Percentiles rank a stretch among this genome's conserved stretches.
Conservation (phyloP, 2,329 filamentous ascomycete species). For the Ophiostoma montium region DNA sequence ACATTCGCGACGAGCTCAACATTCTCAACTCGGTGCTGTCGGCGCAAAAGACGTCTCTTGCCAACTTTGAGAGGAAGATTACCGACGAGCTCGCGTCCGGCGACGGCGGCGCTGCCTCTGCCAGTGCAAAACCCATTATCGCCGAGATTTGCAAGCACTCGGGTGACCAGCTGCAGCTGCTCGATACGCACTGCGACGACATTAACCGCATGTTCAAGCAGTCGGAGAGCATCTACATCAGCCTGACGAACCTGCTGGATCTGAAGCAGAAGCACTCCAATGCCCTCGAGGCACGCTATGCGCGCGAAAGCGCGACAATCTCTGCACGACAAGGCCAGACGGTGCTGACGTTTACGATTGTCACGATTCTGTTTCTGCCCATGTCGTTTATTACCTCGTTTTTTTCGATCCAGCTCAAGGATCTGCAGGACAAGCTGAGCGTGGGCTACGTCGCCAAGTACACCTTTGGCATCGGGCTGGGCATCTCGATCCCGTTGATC, state of each 20-base stretch:
- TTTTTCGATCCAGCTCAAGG: conserved; percentile 29
- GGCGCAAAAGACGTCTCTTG: conserved; percentile 9
- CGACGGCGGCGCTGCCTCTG: neutral
- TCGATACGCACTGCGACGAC: conserved; percentile 44
- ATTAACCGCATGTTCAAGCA: conserved; percentile 51
- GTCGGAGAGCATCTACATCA: conserved; percentile 43
- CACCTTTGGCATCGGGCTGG: conserved; percentile 25
- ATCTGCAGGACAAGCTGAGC: conserved; percentile 27
- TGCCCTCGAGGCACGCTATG: conserved; percentile 49
- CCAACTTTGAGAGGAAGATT: conserved; percentile 31
- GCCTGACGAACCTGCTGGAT: conserved; percentile 48
- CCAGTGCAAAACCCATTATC: neutral
- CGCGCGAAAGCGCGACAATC: conserved; percentile 44
- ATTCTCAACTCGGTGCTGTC: conserved; percentile 35
- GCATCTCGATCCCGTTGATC: conserved; percentile 25
- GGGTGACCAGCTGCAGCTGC: conserved; percentile 40
- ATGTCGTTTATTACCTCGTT: conserved; percentile 30
- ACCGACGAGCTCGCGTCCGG: conserved; percentile 15
- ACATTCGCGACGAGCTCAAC: conserved; percentile 53
- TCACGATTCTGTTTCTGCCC: conserved; percentile 30
- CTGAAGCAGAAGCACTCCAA: conserved; percentile 58
- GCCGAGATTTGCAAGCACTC: conserved; percentile 37
- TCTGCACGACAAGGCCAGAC: conserved; percentile 37
- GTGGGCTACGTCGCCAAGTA: conserved; percentile 18
- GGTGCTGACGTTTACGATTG: conserved; percentile 30